Evolutionary conservation across 805 yeast genomes (phyloP).

Genomic region (Yarrowia deformans): DNA sequence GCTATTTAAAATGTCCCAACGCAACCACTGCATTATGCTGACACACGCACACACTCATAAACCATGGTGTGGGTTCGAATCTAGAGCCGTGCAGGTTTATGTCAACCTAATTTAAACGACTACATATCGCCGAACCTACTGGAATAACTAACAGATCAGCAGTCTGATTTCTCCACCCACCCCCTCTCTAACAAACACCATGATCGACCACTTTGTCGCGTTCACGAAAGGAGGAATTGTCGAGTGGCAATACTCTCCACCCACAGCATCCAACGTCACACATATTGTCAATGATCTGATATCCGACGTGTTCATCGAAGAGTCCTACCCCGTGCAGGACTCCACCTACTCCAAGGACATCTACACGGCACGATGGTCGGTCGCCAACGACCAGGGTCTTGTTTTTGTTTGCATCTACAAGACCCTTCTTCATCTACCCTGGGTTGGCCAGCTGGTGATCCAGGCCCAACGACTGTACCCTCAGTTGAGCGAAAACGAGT

Average conservation of each 20-base stretch:
- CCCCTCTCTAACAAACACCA: conserved; percentile 14
- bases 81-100: background rate
- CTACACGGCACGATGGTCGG: conserved; percentile 57
- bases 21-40: background rate
- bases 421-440: conserved; percentile 49
- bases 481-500: conserved; percentile 42
- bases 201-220: conserved; percentile 60
- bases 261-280: conserved; percentile 37
- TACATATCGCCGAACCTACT: conserved; percentile 1
- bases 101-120: background rate
- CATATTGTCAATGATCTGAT: conserved; percentile 58
- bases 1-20: conserved; percentile 10
- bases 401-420: conserved; percentile 52
- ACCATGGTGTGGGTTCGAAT: background rate
- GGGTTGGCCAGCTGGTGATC: conserved; percentile 49
- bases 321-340: conserved; percentile 44
- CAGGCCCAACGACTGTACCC: conserved; percentile 50
- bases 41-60: background rate
- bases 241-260: conserved; percentile 52
- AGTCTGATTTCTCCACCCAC: background rate
- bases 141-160: background rate
- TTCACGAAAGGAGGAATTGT: conserved; percentile 63
- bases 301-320: conserved; percentile 57
- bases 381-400: conserved; percentile 56
- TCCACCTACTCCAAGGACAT: conserved; percentile 51